Base-by-base conservation (phyloP, 1,139 yeast species). In the Blastobotrys aristatus region DNA sequence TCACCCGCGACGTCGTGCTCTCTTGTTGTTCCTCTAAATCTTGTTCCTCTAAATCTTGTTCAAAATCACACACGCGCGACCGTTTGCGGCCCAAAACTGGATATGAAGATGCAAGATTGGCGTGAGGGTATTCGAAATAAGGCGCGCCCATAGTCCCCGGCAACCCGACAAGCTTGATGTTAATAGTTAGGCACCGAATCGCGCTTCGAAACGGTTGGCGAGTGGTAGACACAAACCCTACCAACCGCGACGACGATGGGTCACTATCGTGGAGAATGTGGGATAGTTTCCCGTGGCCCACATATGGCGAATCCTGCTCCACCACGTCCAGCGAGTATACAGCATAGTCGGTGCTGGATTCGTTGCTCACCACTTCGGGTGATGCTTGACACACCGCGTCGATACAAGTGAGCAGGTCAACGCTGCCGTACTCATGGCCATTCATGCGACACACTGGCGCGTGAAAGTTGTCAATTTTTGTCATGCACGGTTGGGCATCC, bases 281-380 rank as follows among this genome's bases (percentile, higher is more conserved):
- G 5, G 70, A 63, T 4, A 69, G 55, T 52, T 63, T 55, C n/a
- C 74, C 74, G 51, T 70, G 73, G 16, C 72, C 71, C 36, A 68
- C 70, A 34, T 65, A 53, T 6, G 74, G 73, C 40, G 53, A 51
- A 46, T 60, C 70, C 5, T 61, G 61, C 52, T 70, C 74, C 11
- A 69, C 59, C 51, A 59, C 63, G 54, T 70, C 74, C n/a, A 57
- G 61, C 2, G 72, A 61, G 50, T 70, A 70, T 3, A 70, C 72
- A 16, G 69, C 67, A 52, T 62, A 70, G 46, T 70, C 74, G 16
- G 53, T 44, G 11, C 51, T 44, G n/a, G n/a, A n/a, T 13, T 61
- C 54, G 24, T 57, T 56, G 2, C 65, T 57, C 13, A 63, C 49
- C 14, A 70, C 58, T 45, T 69, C 74, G 2, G 73, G 72, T 17